Base-by-base conservation (phyloP, 805 yeast genomes). In the Sugiyamaella boreocaroliniensis region DNA sequence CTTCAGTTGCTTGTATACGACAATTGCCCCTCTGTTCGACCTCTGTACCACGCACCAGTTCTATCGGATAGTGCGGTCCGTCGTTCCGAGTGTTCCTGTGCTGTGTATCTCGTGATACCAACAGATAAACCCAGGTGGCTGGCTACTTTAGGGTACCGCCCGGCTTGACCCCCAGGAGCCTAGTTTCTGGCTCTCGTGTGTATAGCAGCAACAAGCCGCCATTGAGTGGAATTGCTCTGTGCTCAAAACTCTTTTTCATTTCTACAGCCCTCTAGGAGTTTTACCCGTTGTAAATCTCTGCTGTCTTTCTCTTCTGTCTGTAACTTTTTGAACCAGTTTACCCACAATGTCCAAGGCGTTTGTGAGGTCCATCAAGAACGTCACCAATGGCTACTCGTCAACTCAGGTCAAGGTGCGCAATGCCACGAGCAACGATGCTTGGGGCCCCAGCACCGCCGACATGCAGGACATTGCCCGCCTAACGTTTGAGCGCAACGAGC, bases 371-470 rank as follows among this genome's bases (percentile, higher is more conserved):
- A 82, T 89, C 65, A 90, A 89, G 69, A 92, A 92, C 66, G 90
- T 85, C 22, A 83, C 90, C 67, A 87, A 83, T 64, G 98, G 98
- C 42, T 92, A 92, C 71, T 79, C 95, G 4, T 69, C 85, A 9
- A 83, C 88, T 15, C 97, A 92, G 69, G 83, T 89, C 29, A 75
- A 86, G 67, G 97, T 92, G 43, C 81, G 98, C 65, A 89, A 88
- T 63, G 93, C 96, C 55, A 92, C 98, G 1, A 81, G 93, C 55
- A 92, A 92, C 65, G 96, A 87, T 59, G 76, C 89, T 1, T 74
- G 82, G 54, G 92, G 95, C 2, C 97, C 97, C n/a, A 76, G 85
- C 46, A 78, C 87, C 14, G 72, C 76, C 47, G 86, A 85, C 54
- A 82, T 92, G 89, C 89, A 86, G 58, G 96, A 88, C 50, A 77